Base-by-base conservation (phyloP, 2,329 filamentous ascomycete genomes). In the Fusarium pseudograminearum region DNA sequence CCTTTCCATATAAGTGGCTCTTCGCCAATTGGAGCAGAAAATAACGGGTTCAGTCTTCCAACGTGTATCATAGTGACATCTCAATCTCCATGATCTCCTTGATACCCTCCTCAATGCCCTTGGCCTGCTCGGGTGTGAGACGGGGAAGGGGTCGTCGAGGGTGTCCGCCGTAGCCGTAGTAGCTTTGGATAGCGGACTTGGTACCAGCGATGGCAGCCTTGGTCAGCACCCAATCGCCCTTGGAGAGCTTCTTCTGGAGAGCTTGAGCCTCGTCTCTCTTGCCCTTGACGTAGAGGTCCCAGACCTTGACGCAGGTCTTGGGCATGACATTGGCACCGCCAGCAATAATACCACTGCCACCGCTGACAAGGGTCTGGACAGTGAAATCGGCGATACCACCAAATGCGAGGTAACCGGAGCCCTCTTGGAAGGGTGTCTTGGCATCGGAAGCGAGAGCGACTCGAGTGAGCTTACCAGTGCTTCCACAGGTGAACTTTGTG, bases 401-500 rank as follows among this genome's bases (percentile, higher is more conserved):
- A 76, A 96, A 94, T 22, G 93, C 93, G 87, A 96, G 91, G 83
- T 94, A 97, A 14, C 88, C 89, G 22, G 84, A 87, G 34, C 87
- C 88, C 65, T 86, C 82, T 10, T 80, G 77, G 63, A 78, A 81
- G 14, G 91, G 89, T 0, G 90, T 93, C 79, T 89, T 88, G 60
- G 93, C 92, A 73, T 91, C 83, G 48, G 90, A 89, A 46, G 89
- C 92, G 16, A 86, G 81, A 9, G 93, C 93, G 7, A 97, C 92
- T 33, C 93, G 90, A 15, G 93, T 95, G 70, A 97, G 86, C 82
- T 97, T 97, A 69, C 93, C 93, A 2, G 93, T 96, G 83, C 93
- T 96, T 70, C 92, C 93, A 78, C 93, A 97, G 41, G 93, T 97
- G 84, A 97, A 97, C 80, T 97, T 97, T 57, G 93, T 94, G 67